Conservation (phyloP, 768 basidiomycete species). For the Boletus subparvulus region DNA sequence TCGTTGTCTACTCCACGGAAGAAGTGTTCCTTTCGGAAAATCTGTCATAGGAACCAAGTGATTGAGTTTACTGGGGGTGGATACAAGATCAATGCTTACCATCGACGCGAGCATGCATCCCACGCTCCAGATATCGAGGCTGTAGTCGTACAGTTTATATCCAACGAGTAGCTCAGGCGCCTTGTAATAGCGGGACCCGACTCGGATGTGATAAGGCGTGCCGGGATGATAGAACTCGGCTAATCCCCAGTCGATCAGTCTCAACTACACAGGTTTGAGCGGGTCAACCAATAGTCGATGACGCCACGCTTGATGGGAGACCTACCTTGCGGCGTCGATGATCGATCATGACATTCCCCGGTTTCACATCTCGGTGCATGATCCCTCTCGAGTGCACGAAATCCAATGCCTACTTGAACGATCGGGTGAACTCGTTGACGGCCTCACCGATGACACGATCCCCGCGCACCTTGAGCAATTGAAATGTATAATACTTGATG, state of each 20-base stretch:
- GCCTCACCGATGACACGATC: neutral
- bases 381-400: slow-evolving; percentile 71
- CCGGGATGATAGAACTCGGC: slow-evolving; percentile 75
- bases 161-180: slow-evolving; percentile 71
- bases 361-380: slow-evolving; percentile 70
- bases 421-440: neutral
- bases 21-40: slow-evolving; percentile 73
- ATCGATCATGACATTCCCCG: slow-evolving; percentile 76
- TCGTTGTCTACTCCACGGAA: slow-evolving; percentile 75
- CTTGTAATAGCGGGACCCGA: slow-evolving; percentile 72
- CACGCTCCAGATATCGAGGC: slow-evolving; percentile 70
- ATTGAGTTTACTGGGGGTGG: neutral
- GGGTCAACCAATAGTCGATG: neutral
- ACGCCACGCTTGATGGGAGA: neutral
- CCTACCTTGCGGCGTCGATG: slow-evolving; percentile 57
- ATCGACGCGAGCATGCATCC: slow-evolving; percentile 76
- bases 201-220: slow-evolving; percentile 70
- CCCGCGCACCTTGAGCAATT: slow-evolving; percentile 51
- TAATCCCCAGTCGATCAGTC: slow-evolving; percentile 74
- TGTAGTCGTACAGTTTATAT: slow-evolving; percentile 71
- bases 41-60: slow-evolving; percentile 36
- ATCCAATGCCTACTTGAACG: slow-evolving; percentile 48
- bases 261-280: slow-evolving; percentile 35
- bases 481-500: slow-evolving; percentile 66
- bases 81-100: slow-evolving; percentile 40